A percentile compares a stretch with the other conserved stretches of the same genome.
Conservation (phyloP, 208 protist species). For the Eutreptiella sp. region DNA sequence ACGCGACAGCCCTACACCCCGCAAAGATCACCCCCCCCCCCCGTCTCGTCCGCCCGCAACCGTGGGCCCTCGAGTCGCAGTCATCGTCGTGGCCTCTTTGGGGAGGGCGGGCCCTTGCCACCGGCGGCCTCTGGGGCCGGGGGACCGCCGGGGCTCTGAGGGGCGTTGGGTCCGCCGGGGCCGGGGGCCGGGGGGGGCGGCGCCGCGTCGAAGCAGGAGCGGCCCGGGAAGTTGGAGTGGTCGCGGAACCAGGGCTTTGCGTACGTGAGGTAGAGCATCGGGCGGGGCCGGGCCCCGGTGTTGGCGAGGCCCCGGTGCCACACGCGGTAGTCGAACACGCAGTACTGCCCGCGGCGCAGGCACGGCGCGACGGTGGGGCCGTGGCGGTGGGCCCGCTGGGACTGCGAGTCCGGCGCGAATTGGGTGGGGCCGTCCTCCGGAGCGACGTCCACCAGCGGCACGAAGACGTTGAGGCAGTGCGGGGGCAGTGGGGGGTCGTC, state of each 20-base stretch:
- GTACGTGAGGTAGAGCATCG: constrained; percentile 57
- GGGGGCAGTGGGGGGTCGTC: too few relatives aligned
- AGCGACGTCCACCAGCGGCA: constrained; percentile 51
- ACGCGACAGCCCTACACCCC: too few relatives aligned
- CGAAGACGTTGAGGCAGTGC: constrained; percentile 60
- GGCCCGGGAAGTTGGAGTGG: constrained; percentile 46
- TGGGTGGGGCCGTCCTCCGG: constrained; percentile 54
- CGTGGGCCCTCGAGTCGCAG: too few relatives aligned
- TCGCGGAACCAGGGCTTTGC: constrained; percentile 52
- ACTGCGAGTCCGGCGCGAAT: constrained; percentile 47
- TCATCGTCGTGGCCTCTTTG: too few relatives aligned
- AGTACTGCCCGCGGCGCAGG: constrained; percentile 39
- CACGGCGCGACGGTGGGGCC: constrained; percentile 34
- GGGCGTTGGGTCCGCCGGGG: too few relatives aligned
- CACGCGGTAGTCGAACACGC: constrained; percentile 60
- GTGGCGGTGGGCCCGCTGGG: constrained; percentile 3
- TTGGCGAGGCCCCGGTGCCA: constrained; percentile 53
- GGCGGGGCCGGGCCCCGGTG: constrained; percentile 32
- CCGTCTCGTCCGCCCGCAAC: too few relatives aligned
- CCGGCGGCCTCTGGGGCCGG: too few relatives aligned
- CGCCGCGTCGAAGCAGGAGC: too few relatives aligned
- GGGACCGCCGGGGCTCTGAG: too few relatives aligned
- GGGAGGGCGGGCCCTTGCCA: too few relatives aligned
- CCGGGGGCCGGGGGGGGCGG: too few relatives aligned
- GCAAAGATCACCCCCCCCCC: too few relatives aligned